Base-by-base conservation (phyloP, 2,329 filamentous ascomycete genomes). In the Beauveria australis region DNA sequence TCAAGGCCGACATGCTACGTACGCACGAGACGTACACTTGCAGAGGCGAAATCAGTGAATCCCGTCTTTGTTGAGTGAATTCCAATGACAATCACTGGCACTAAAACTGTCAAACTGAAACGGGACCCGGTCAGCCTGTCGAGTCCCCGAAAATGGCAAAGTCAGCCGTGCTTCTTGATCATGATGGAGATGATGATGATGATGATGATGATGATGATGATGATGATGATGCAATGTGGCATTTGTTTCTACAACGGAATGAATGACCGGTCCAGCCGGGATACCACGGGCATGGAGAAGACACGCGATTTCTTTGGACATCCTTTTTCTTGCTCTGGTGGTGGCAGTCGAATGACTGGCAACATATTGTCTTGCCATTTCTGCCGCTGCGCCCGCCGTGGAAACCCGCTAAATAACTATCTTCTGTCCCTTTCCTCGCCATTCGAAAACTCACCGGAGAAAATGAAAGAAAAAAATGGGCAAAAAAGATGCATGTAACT, bases 171-270 rank as follows among this genome's bases (percentile, higher is more conserved):
- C 40, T 26, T 54, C 5, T 37, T 37, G 33, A 37, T 37, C 33
- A 37, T 37, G 33, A 37, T 14, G 33, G 33, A 33, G 30, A 33
- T 33, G 30, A 33, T 33, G 30, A 33, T 28, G 26, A 28, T 28
- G 26, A 28, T 37, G 33, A 37, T 33, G 30, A 33, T 28, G 26
- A 28, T 28, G 30, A 33, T 28, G 26, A 28, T 28, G 33, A 37
- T 14, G 33, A 37, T 33, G 47, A 59, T 59, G 56, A 59, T 53
- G 41, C 49, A 60, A 60, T 52, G 48, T 59, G 40, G 37, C 47
- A 59, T 59, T 46, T 30, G 44, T 28, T 57, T 57, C 54, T 48
- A 59, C 28, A 19, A 48, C 49, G 57, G 57, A 60, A 60, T 40
- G 49, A 22, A 53, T 60, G 57, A 60, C 49, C 57, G 47, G 47